phyloP scores from a whole-genome alignment of 805 yeast genomes.

The Pichia sporocuriosa region DNA sequence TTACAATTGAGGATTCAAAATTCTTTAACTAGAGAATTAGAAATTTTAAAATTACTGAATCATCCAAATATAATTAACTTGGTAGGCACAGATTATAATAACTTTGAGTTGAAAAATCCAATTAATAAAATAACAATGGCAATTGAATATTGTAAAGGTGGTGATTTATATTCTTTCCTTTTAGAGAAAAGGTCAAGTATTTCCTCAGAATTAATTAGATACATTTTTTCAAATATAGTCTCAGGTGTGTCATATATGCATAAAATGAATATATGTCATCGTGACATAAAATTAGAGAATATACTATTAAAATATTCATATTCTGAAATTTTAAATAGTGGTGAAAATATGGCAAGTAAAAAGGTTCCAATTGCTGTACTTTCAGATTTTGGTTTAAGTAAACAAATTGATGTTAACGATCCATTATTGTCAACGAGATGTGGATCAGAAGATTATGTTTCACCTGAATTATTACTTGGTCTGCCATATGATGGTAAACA shows the following conservation, averaged over 20 bases:
- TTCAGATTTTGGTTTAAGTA: conserved; percentile 87
- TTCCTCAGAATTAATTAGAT: conserved; percentile 43
- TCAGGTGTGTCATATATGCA: conserved; percentile 72
- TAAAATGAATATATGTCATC: conserved; percentile 61
- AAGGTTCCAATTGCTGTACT: conserved; percentile 41
- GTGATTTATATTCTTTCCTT: conserved; percentile 70
- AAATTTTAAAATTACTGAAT: conserved; percentile 45
- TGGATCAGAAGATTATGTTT: conserved; percentile 94
- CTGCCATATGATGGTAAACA: conserved; percentile 84
- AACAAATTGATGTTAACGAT: conserved; percentile 50
- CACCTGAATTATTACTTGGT: conserved; percentile 91
- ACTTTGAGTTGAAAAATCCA: not conserved
- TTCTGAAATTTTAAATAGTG: conserved; percentile 24
- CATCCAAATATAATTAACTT: conserved; percentile 70
- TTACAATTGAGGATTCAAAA: conserved; percentile 49
- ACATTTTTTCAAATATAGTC: conserved; percentile 65
- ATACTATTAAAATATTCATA: conserved; percentile 41
- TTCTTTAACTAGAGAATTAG: conserved; percentile 66
- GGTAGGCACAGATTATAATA: conserved; percentile 38
- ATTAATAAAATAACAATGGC: conserved; percentile 38
- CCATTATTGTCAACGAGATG: conserved; percentile 79
- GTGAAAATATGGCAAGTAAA: conserved; percentile 1
- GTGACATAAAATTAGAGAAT: conserved; percentile 89
- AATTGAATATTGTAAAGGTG: conserved; percentile 75
- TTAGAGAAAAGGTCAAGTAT: conserved; percentile 37